Percentiles rank a stretch among this genome's conserved stretches.
These are phyloP conservation scores for Wallacemonas sp. DNA, from an alignment of 208 protist genomes.

Conservation along the genomic window DNA sequence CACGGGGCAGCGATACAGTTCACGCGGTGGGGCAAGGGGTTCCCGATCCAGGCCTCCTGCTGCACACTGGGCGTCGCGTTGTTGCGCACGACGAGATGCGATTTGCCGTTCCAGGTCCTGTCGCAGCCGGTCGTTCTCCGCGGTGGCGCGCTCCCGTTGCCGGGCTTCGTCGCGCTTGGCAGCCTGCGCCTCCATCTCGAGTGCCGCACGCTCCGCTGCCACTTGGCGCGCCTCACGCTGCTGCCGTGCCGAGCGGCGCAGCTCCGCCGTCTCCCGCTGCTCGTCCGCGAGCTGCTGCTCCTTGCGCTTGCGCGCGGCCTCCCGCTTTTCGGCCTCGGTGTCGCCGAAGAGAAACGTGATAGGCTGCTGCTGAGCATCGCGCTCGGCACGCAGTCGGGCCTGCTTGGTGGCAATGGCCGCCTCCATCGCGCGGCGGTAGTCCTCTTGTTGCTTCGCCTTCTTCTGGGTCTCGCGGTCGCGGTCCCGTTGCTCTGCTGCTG, in stretches of 20 bases:
- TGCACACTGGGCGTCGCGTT: not conserved
- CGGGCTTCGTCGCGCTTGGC: conserved; percentile 4
- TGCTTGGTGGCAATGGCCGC: conserved; percentile 4
- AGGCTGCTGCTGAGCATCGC: not conserved
- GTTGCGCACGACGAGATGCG: not conserved
- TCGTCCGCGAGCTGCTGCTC: conserved; percentile 17
- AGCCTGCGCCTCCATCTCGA: conserved; percentile 12
- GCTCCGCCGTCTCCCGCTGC: not conserved
- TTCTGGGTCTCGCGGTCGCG: conserved; percentile 10
- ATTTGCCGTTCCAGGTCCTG: conserved; percentile 24
- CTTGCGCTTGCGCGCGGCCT: conserved; percentile 12
- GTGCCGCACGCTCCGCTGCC: not conserved
- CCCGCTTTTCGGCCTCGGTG: not conserved
- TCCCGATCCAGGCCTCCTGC: not conserved
- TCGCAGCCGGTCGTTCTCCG: conserved; percentile 7
- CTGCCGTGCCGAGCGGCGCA: not conserved
- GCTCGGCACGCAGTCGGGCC: not conserved
- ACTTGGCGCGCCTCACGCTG: conserved; percentile 2
- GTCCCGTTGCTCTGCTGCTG: not conserved
- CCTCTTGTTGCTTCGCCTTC: conserved; percentile 6
- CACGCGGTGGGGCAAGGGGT: conserved; percentile 2
- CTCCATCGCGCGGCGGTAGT: conserved; percentile 6
- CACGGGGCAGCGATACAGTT: conserved; percentile 71
- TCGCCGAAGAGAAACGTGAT: conserved; percentile 12
- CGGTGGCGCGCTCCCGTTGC: not conserved